Evolutionary conservation across 2,329 filamentous ascomycete species (phyloP), one percentile per base, ranked within the genome.

Genomic region (Myriosclerotinia scirpicola): DNA sequence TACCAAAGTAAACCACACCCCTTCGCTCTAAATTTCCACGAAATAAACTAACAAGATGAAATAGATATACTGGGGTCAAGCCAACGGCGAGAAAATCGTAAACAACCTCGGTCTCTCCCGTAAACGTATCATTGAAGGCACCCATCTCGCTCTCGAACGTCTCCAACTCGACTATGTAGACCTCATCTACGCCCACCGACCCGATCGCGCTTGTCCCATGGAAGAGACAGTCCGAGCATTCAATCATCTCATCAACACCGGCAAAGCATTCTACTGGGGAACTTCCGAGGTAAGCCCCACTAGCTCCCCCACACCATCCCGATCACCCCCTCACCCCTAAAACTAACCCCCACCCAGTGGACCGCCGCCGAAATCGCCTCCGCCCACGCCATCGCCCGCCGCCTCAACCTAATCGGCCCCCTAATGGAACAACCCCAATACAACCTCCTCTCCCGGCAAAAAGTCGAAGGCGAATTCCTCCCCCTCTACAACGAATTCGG

Each of bases 201-300:
- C 87, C 1, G 89, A 91, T 75, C 82, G 85, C 11, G 80, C 85
- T 56, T 90, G 87, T 0, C 88, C 88, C 2, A 90, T 90, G 79
- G 87, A 90, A 76, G 88, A 91, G 79, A 86, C 84, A 2, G 87
- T 91, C 48, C 85, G 87, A 64, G 87, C 84, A 64, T 90, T 91
- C 80, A 90, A 90, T 80, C 82, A 90, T 76, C 78, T 91, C 64
- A 90, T 91, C 75, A 81, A 87, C 76, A 82, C 81, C 0, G 88
- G 88, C 70, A 87, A 90, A 78, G 85, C 86, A 2, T 85, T 91
- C 70, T 90, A 90, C 80, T 90, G 87, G 87, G 87, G 87, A 53
- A 90, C 87, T 0, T 89, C 85, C 0, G 86, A 90, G 76, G 90
- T 87, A 87, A 82, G 81, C 81, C 6, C 6, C 30, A 34, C 6